Evolutionary conservation across 129 eudicot genomes (phyloP).

Genomic region (Rutidosis leptorrhynchoides): DNA sequence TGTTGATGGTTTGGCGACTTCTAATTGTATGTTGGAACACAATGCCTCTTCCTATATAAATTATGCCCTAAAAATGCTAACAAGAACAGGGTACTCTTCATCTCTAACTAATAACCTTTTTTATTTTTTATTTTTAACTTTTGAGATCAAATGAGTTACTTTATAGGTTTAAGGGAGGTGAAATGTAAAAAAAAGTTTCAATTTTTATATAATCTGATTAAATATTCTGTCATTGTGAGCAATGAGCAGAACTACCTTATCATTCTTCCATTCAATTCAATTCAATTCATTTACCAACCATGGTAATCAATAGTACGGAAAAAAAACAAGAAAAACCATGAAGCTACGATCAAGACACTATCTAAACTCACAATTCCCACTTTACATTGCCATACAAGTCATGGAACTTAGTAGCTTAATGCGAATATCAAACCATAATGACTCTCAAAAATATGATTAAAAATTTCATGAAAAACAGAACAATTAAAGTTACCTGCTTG

Average conservation of each 20-base stretch:
- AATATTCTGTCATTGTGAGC: too few species aligned
- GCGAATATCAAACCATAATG: background rate
- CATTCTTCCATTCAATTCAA: slow-evolving; percentile 1
- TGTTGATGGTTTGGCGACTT: too few species aligned
- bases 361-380: background rate
- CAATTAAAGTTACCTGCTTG: slow-evolving; percentile 18
- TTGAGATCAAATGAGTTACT: slow-evolving; percentile 11
- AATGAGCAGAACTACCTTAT: background rate
- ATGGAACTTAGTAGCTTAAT: background rate
- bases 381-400: background rate
- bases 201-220: background rate
- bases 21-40: too few species aligned
- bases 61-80: background rate
- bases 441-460: background rate
- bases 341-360: slow-evolving; percentile 10
- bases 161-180: background rate
- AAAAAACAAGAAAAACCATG: slow-evolving; percentile 14
- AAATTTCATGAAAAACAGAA: background rate
- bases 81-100: too few species aligned
- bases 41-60: too few species aligned
- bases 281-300: slow-evolving; percentile 13
- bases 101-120: background rate
- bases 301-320: background rate
- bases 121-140: slow-evolving; percentile 3
- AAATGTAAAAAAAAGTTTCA: background rate